phyloP scores from a whole-genome alignment of 164 flowering plant genomes.

The Amborella trichopoda region DNA sequence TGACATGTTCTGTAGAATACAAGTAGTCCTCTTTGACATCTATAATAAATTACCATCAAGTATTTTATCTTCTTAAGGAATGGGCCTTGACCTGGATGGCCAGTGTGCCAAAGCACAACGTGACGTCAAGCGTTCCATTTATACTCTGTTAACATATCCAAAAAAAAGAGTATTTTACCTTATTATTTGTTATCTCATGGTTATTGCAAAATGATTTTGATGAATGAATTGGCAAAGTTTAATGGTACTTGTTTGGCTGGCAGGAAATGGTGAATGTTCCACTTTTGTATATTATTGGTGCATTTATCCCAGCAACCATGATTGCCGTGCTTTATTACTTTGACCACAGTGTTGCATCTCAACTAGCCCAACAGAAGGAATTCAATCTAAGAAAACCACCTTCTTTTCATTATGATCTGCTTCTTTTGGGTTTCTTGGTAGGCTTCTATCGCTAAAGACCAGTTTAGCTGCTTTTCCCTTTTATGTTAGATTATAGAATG shows the following conservation, averaged over 20 bases:
- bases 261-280: conserved; percentile 97
- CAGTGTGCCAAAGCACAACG: too few species aligned
- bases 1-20: too few species aligned
- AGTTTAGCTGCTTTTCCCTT: not conserved
- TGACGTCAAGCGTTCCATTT: too few species aligned
- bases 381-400: conserved; percentile 93
- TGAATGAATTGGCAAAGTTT: too few species aligned
- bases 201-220: too few species aligned
- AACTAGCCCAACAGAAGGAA: conserved; percentile 89
- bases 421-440: conserved; percentile 87
- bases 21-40: too few species aligned
- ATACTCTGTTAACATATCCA: too few species aligned
- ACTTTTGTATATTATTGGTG: conserved; percentile 69
- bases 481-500: not conserved
- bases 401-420: conserved; percentile 90
- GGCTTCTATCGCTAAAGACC: conserved; percentile 6
- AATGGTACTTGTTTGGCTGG: conserved; percentile 4
- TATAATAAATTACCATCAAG: too few species aligned
- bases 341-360: conserved; percentile 98
- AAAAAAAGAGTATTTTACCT: too few species aligned
- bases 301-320: conserved; percentile 98
- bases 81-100: too few species aligned
- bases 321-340: conserved; percentile 98
- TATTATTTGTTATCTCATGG: too few species aligned
- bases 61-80: too few species aligned